Conservation (phyloP, 306 rosid species). For the Rosa rugosa region DNA sequence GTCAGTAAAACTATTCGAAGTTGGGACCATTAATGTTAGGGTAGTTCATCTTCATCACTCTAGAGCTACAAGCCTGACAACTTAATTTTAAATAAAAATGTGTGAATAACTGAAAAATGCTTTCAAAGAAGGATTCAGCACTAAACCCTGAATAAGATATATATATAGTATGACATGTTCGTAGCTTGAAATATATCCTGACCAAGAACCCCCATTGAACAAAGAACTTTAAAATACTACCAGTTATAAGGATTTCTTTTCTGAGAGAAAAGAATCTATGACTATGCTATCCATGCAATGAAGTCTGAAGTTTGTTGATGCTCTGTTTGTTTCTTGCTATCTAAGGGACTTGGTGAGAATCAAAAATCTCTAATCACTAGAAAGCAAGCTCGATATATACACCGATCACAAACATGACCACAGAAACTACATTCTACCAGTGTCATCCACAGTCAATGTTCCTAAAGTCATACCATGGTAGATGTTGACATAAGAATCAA, state of each 20-base stretch:
- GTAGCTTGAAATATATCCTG: not conserved
- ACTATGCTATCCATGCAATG: conserved; percentile 1
- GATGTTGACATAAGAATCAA: not conserved
- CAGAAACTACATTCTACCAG: not conserved
- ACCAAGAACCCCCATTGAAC: not conserved
- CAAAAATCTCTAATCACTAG: not conserved
- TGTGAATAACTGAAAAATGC: not conserved
- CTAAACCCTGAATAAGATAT: not conserved
- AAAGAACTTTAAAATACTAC: not conserved
- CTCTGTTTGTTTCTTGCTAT: not conserved
- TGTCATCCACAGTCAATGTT: not conserved
- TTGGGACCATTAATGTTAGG: not conserved
- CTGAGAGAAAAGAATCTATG: not conserved
- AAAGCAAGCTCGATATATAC: conserved; percentile 5
- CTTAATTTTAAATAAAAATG: not conserved
- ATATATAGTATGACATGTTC: not conserved
- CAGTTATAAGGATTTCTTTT: not conserved
- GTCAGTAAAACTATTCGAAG: not conserved
- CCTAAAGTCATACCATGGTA: not conserved
- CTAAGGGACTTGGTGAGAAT: not conserved
- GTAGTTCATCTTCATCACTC: not conserved
- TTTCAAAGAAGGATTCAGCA: not conserved
- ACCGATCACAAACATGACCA: not conserved
- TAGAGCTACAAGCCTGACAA: not conserved
- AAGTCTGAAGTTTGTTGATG: conserved; percentile 7